Evolutionary conservation across 2,329 filamentous ascomycete species (phyloP).

Genomic region (Arthrobotrys sphaeroides): DNA sequence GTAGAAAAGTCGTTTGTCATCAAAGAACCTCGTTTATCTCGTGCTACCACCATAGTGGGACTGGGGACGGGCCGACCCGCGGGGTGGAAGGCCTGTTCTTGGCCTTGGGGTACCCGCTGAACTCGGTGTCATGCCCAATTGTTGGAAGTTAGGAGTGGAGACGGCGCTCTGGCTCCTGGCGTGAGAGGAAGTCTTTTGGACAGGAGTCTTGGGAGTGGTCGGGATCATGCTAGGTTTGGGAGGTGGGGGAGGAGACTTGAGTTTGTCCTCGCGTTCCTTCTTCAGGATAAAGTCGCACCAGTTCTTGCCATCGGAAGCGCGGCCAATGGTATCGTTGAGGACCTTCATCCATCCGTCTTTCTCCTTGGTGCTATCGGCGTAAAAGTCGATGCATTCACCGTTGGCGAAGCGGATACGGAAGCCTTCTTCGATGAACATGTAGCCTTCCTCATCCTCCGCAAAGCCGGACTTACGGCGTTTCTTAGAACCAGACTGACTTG

Average conservation of each 20-base stretch:
- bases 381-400: conserved; percentile 97
- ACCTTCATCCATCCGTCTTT: conserved; percentile 97
- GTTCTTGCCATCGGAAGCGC: conserved; percentile 64
- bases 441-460: conserved; percentile 97
- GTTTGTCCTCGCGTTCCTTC: conserved; percentile 54
- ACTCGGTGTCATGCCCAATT: conserved; percentile 45
- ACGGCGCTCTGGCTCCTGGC: conserved; percentile 42
- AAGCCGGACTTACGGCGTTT: conserved; percentile 91
- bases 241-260: conserved; percentile 30
- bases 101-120: conserved; percentile 29
- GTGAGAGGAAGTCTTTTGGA: conserved; percentile 34
- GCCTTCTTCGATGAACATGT: conserved; percentile 99
- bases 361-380: conserved; percentile 84
- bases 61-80: conserved; percentile 40
- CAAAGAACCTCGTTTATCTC: conserved; percentile 24
- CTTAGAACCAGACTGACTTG: conserved; percentile 78
- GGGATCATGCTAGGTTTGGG: conserved; percentile 46
- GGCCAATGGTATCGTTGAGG: conserved; percentile 75
- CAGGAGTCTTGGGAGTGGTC: conserved; percentile 38
- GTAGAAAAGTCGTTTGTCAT: conserved; percentile 18
- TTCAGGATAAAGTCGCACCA: conserved; percentile 75
- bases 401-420: conserved; percentile 99
- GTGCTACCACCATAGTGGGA: conserved; percentile 38
- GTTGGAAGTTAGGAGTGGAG: conserved; percentile 49
- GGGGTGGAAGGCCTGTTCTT: conserved; percentile 32